Percentiles rank a stretch among this genome's conserved stretches.
phyloP scores from a whole-genome alignment of 2,329 filamentous ascomycete species.

The Fusarium brachygibbosum region DNA sequence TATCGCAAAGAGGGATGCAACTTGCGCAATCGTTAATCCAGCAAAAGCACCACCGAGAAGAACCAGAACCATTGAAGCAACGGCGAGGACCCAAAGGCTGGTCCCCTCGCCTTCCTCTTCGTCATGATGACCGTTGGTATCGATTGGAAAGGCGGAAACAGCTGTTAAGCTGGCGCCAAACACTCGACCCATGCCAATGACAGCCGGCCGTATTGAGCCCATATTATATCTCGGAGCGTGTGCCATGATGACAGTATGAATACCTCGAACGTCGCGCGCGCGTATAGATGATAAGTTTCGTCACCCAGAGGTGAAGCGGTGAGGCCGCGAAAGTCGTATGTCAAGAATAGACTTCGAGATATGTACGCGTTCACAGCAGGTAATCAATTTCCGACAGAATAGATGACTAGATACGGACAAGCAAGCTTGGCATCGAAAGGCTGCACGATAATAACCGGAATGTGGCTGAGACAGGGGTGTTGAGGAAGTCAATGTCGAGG shows the following conservation, averaged over 20 bases:
- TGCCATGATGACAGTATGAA: constrained; percentile 44
- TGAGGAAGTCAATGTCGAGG: constrained; percentile 9
- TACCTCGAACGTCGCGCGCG: neutral
- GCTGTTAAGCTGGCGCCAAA: constrained; percentile 64
- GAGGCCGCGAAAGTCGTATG: constrained; percentile 14
- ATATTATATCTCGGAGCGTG: constrained; percentile 56
- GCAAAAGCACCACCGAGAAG: constrained; percentile 93
- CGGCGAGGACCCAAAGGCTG: constrained; percentile 83
- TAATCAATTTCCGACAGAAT: constrained; percentile 25
- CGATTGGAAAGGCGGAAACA: constrained; percentile 63
- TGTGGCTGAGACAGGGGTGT: constrained; percentile 31
- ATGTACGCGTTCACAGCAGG: constrained; percentile 22
- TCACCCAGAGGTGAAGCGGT: constrained; percentile 9
- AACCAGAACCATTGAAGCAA: constrained; percentile 83
- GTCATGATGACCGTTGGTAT: constrained; percentile 57
- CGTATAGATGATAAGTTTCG: constrained; percentile 5
- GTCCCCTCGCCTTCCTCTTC: constrained; percentile 68
- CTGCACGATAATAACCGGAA: constrained; percentile 29
- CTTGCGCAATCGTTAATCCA: constrained; percentile 88
- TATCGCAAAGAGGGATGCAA: constrained; percentile 45
- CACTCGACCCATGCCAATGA: constrained; percentile 66
- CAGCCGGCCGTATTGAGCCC: constrained; percentile 60
- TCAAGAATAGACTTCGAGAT: constrained; percentile 1
- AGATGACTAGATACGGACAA: constrained; percentile 18
- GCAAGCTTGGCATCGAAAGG: constrained; percentile 16